A percentile compares a stretch with the other conserved stretches of the same genome.
phyloP scores from a whole-genome alignment of 768 basidiomycete species.

The Boletus tomentosulus region DNA sequence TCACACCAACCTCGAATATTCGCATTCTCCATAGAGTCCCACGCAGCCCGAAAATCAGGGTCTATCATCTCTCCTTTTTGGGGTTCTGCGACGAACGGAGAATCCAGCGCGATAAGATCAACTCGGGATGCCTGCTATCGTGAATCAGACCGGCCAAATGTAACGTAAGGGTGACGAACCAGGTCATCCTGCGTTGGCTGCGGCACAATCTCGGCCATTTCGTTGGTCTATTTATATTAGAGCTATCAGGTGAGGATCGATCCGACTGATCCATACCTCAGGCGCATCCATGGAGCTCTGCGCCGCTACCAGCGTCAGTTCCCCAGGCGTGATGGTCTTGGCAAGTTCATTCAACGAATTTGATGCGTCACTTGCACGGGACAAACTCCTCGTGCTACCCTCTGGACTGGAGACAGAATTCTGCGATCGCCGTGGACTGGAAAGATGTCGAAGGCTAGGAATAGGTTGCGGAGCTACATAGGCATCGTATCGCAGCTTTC shows the following conservation, averaged over 20 bases:
- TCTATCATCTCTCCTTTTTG: constrained; percentile 13
- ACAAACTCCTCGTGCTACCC: constrained; percentile 31
- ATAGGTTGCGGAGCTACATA: constrained; percentile 60
- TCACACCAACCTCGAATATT: constrained; percentile 69
- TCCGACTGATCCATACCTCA: constrained; percentile 17
- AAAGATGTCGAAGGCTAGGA: constrained; percentile 38
- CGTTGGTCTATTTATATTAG: constrained; percentile 9
- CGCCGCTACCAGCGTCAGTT: constrained; percentile 26
- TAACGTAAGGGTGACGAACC: constrained; percentile 15
- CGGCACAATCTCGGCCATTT: neutral
- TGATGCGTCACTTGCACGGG: constrained; percentile 19
- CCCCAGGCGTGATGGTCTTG: constrained; percentile 30
- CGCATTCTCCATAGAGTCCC: constrained; percentile 48
- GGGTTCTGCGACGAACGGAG: constrained; percentile 57
- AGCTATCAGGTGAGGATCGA: neutral
- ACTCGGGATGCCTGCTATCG: constrained; percentile 30
- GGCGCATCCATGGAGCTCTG: constrained; percentile 10
- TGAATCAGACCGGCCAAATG: constrained; percentile 10
- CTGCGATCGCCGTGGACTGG: constrained; percentile 29
- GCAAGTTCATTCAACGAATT: constrained; percentile 24
- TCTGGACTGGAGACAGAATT: constrained; percentile 37
- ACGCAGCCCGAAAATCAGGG: constrained; percentile 51
- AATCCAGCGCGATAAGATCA: constrained; percentile 74
- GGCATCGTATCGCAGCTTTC: constrained; percentile 63
- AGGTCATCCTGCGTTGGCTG: constrained; percentile 14